Evolutionary conservation across 148 eudicot genomes (phyloP).

Genomic region (Camellia japonica): DNA sequence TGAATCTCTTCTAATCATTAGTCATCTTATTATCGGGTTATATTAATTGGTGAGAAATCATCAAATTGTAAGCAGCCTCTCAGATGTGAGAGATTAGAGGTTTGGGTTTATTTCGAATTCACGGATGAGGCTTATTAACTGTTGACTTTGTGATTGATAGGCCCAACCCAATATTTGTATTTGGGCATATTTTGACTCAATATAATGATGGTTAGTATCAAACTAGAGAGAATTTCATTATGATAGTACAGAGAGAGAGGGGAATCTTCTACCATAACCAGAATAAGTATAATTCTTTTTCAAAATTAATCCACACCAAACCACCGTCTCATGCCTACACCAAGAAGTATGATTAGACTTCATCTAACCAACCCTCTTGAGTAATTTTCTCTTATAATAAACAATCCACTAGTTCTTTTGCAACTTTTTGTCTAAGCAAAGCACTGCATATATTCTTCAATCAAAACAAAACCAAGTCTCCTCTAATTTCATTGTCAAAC

Average conservation of each 20-base stretch:
- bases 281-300: background rate
- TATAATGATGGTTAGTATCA: no score
- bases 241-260: background rate
- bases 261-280: conserved; percentile 1
- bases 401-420: background rate
- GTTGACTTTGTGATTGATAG: no score
- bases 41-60: no score
- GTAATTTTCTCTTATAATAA: background rate
- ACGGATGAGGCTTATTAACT: no score
- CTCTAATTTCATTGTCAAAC: background rate
- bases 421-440: background rate
- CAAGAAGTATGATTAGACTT: background rate
- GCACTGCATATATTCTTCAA: conserved; percentile 7
- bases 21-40: no score
- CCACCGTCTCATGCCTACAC: background rate
- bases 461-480: background rate
- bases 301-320: conserved; percentile 8
- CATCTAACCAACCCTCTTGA: background rate
- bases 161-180: no score
- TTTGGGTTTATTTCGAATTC: no score
- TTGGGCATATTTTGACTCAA: no score
- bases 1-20: no score
- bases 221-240: background rate
- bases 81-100: no score
- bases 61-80: no score